These are phyloP conservation scores for Takashimella koratensis DNA, from an alignment of 1,284 basidiomycete genomes.

Conservation along the genomic window DNA sequence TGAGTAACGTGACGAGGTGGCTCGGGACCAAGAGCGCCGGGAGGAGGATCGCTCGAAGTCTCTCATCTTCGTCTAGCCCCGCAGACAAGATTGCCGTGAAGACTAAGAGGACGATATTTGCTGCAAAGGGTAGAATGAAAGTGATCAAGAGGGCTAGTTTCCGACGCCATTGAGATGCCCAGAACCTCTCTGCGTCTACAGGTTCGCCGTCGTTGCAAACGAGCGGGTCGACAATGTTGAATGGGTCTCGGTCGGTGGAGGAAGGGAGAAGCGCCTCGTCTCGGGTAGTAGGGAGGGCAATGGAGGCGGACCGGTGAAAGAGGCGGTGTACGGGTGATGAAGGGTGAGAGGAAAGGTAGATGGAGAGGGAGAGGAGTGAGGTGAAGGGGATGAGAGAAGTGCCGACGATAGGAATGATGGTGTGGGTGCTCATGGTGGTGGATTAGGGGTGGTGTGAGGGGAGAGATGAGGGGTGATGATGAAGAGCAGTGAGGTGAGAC, in stretches of 20 bases:
- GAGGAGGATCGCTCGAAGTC: conserved; percentile 14
- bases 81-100: conserved; percentile 41
- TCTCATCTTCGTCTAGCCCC: conserved; percentile 16
- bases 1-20: conserved; percentile 59
- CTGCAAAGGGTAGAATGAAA: conserved; percentile 26
- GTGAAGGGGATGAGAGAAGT: conserved; percentile 37
- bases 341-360: conserved; percentile 36
- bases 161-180: conserved; percentile 40
- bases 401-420: conserved; percentile 16
- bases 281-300: conserved; percentile 30
- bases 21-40: conserved; percentile 57
- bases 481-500: background rate
- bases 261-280: conserved; percentile 26
- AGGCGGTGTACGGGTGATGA: conserved; percentile 26
- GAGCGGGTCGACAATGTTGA: conserved; percentile 67
- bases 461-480: background rate
- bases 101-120: conserved; percentile 29
- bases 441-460: background rate
- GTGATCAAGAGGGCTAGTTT: conserved; percentile 36
- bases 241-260: conserved; percentile 64
- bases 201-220: conserved; percentile 71
- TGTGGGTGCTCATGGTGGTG: no score
- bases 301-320: conserved; percentile 8
- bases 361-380: conserved; percentile 32
- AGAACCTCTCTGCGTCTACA: conserved; percentile 67